Evolutionary conservation across 208 protist species (phyloP).

Genomic region (Crithidia acanthocephali): DNA sequence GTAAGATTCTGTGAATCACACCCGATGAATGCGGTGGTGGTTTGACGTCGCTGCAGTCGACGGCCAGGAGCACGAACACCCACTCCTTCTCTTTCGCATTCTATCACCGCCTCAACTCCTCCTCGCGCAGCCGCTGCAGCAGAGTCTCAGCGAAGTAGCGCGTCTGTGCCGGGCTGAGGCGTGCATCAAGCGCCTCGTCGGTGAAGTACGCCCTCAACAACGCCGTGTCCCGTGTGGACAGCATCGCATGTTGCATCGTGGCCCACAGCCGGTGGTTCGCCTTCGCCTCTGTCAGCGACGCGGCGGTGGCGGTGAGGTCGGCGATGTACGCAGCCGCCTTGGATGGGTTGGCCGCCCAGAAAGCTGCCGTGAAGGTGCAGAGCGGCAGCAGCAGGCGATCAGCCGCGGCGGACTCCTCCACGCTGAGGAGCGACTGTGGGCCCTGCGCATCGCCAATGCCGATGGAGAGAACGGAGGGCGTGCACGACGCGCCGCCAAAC

Average conservation of each 20-base stretch:
- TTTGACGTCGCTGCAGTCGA: no score
- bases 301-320: constrained; percentile 31
- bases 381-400: constrained; percentile 49
- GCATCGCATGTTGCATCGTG: constrained; percentile 84
- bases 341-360: constrained; percentile 70
- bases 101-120: constrained; percentile 8
- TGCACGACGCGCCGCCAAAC: constrained; percentile 1
- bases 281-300: constrained; percentile 8
- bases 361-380: constrained; percentile 55
- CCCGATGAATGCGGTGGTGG: no score
- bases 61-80: no score
- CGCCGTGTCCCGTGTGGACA: constrained; percentile 81
- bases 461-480: constrained; percentile 33
- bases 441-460: constrained; percentile 52
- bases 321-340: constrained; percentile 51
- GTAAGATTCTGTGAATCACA: no score
- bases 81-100: no score
- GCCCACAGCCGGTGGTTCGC: constrained; percentile 68
- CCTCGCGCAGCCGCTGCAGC: constrained; percentile 48
- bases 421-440: constrained; percentile 26
- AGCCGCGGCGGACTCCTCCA: constrained; percentile 34
- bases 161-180: constrained; percentile 65
- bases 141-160: constrained; percentile 80
- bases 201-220: constrained; percentile 60
- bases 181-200: constrained; percentile 54